phyloP scores from a whole-genome alignment of 768 basidiomycete genomes.

The Leccinum imitatum region DNA sequence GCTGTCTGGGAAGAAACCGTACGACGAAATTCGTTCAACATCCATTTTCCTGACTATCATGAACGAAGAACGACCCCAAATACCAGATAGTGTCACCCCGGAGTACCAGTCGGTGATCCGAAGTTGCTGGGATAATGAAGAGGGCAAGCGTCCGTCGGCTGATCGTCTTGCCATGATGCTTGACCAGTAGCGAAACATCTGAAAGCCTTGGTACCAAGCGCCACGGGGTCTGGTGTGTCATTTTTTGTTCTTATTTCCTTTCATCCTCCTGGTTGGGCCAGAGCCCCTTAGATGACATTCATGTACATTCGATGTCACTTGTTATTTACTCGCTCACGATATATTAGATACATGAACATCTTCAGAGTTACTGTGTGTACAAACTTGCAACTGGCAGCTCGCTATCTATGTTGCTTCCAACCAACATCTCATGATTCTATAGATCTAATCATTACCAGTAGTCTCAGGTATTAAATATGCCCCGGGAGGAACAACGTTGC shows the following conservation, averaged over 20 bases:
- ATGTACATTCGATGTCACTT: neutral
- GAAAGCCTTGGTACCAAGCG: neutral
- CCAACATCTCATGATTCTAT: no score
- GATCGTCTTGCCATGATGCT: constrained; percentile 9
- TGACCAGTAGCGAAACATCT: neutral
- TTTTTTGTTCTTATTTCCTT: neutral
- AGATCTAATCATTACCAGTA: no score
- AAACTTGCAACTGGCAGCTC: no score
- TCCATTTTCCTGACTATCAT: neutral
- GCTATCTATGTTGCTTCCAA: no score
- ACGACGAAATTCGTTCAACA: neutral
- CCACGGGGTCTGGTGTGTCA: neutral
- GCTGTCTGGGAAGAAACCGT: constrained; percentile 23
- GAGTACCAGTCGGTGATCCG: constrained; percentile 13
- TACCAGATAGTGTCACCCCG: constrained; percentile 3
- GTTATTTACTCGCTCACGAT: no score
- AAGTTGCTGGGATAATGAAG: constrained; percentile 19
- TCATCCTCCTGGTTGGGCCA: neutral
- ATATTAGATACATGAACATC: no score
- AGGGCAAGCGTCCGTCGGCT: constrained; percentile 21
- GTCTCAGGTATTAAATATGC: no score
- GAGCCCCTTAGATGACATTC: neutral
- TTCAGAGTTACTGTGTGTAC: no score
- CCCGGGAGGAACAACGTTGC: no score
- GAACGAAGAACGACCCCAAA: constrained; percentile 14